Evolutionary conservation across 2,329 filamentous ascomycete genomes (phyloP).

Genomic region (Alternaria postmessia): DNA sequence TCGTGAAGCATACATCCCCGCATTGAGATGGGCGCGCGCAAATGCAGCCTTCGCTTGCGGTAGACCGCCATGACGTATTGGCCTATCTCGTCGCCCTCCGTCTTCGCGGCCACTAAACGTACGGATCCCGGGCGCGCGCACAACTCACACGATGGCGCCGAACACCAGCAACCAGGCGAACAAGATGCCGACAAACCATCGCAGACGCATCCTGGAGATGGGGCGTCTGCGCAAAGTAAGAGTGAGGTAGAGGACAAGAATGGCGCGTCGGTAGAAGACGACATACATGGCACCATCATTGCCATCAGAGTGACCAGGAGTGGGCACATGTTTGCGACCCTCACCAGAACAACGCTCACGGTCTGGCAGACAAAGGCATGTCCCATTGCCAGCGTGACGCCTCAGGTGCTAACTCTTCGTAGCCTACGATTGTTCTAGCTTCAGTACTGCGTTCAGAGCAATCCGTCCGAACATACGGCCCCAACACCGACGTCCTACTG

Average conservation of each 20-base stretch:
- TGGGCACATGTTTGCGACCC: constrained; percentile 85
- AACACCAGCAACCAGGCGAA: constrained; percentile 29
- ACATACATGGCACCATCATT: constrained; percentile 70
- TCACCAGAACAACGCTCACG: constrained; percentile 85
- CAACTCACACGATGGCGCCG: constrained; percentile 68
- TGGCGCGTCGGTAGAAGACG: constrained; percentile 38
- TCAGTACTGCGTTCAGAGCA: constrained; percentile 81
- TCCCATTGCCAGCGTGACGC: constrained; percentile 17
- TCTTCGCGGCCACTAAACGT: constrained; percentile 80
- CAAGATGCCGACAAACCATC: constrained; percentile 26
- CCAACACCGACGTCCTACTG: constrained; percentile 83
- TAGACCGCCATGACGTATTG: constrained; percentile 77
- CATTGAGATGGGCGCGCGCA: constrained; percentile 47
- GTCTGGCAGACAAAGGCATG: constrained; percentile 94
- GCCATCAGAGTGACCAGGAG: constrained; percentile 79
- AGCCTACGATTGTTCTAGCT: constrained; percentile 90
- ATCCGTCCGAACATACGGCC: constrained; percentile 83
- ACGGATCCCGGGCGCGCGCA: constrained; percentile 62
- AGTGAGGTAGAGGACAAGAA: constrained; percentile 21
- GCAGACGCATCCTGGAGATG: constrained; percentile 20
- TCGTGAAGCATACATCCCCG: constrained; percentile 31
- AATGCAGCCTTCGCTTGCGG: constrained; percentile 48
- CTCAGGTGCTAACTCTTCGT: constrained; percentile 34
- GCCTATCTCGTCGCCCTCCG: constrained; percentile 83
- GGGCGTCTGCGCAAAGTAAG: constrained; percentile 12